Evolutionary conservation across 2,329 filamentous ascomycete species (phyloP).

Genomic region (Microcera coccophila): DNA sequence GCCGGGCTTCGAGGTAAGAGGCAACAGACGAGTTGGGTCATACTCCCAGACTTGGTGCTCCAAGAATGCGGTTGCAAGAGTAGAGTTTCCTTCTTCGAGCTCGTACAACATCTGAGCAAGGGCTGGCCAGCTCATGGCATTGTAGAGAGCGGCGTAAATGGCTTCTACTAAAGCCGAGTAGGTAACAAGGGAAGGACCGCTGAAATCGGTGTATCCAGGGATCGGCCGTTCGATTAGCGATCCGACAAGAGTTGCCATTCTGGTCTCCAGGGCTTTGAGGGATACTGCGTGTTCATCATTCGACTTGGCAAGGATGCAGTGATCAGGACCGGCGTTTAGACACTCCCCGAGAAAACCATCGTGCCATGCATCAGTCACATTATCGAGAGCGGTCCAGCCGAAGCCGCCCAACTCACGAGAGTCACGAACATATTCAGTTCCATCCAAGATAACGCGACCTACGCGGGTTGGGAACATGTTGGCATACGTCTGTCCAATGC

Average conservation of each 20-base stretch:
- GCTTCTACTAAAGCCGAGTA: conserved; percentile 40
- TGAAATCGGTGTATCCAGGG: conserved; percentile 35
- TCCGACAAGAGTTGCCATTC: conserved; percentile 38
- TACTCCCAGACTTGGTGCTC: conserved; percentile 40
- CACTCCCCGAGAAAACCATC: conserved; percentile 51
- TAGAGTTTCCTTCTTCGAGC: conserved; percentile 44
- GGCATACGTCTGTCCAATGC: conserved; percentile 50
- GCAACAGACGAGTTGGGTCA: conserved; percentile 35
- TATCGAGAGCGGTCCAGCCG: conserved; percentile 46
- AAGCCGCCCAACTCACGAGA: conserved; percentile 45
- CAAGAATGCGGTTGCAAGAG: conserved; percentile 37
- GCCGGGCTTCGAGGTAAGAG: conserved; percentile 26
- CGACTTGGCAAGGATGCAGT: conserved; percentile 43
- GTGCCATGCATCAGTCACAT: conserved; percentile 46
- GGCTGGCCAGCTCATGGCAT: conserved; percentile 37
- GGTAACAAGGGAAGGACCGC: conserved; percentile 43
- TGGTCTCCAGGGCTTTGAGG: conserved; percentile 33
- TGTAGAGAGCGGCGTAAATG: conserved; percentile 44
- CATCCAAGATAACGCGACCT: conserved; percentile 47
- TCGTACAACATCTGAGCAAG: conserved; percentile 40
- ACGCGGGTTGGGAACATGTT: conserved; percentile 48
- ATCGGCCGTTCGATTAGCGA: conserved; percentile 38
- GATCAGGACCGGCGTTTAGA: conserved; percentile 42
- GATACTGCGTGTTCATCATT: conserved; percentile 28
- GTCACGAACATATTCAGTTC: conserved; percentile 45